Conservation (phyloP, 129 eudicot species). For the Flaveria bidentis region DNA sequence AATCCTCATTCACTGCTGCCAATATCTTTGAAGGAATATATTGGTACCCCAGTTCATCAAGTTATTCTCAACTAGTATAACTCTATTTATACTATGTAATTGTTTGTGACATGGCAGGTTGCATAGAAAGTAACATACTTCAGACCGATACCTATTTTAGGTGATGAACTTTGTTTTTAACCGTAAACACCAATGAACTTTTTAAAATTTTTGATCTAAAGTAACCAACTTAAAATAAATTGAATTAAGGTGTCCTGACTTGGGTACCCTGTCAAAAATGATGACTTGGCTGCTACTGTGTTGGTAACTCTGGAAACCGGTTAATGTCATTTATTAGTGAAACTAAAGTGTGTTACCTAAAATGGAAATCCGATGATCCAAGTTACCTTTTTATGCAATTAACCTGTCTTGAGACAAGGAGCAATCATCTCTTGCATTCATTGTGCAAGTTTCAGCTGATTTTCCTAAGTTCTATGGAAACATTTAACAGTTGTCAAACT, state of each 20-base stretch:
- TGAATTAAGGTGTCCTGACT: neutral
- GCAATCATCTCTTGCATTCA: neutral
- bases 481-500: neutral
- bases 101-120: neutral
- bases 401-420: neutral
- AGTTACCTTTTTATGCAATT: too few species aligned
- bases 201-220: neutral
- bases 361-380: neutral
- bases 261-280: neutral
- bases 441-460: neutral
- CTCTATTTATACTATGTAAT: neutral
- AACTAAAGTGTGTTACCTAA: neutral
- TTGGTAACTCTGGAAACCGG: neutral
- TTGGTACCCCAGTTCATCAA: conserved; percentile 48
- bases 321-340: neutral
- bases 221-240: neutral
- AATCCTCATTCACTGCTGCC: conserved; percentile 79
- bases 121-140: neutral
- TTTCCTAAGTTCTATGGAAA: neutral
- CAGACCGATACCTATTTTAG: neutral
- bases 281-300: neutral
- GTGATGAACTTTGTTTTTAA: neutral
- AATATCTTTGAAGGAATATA: conserved; percentile 83
- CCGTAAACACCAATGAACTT: neutral
- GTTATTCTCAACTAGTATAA: neutral